Base-by-base conservation (phyloP, 371 early-diverging fungal species). In the Mortierella sp. region DNA sequence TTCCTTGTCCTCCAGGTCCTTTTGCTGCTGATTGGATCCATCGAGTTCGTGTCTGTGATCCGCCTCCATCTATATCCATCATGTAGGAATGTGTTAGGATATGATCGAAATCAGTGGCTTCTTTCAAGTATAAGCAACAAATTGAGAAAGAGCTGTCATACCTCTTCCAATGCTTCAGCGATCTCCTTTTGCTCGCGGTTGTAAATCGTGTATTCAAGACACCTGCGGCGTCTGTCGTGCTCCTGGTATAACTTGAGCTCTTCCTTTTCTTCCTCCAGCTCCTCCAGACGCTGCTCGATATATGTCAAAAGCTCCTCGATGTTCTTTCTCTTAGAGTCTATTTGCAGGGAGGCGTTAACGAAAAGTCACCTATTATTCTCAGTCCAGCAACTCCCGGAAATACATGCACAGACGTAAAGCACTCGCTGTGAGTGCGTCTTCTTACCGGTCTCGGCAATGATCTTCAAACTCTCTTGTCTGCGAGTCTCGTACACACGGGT, bases 401-500 rank as follows among this genome's bases (percentile, higher is more conserved):
- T 8, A 7, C 50, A 31, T 8, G 11, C 34, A 50, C 10, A 31
- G 10, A 0, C 38, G 9, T 24, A 13, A 3, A 26, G 26, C 5
- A 10, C 5, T 38, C 16, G 26, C 24, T 76, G 14, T 28, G 14
- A 28, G 54, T 5, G 26, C 38, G 4, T 7, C 2, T 4, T 4
- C 58, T 31, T 91, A 94, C 96, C 95, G 48, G 99, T 97, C 76
- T 99, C 99, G 54, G 97, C 95, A 89, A 99, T 94, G 63, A 98
- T 95, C 86, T 96, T 97, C 74, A 95, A 85, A 91, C 97, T 96
- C 84, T 97, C 98, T 44, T 92, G 90, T 72, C 99, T 93, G n/a
- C 98, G 94, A 78, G 95, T 92, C 91, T 99, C 99, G 88, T 99
- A 99, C 4, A 99, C 97, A 28, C 95, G 91, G 9, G 99, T 99